phyloP scores from a whole-genome alignment of 2,329 filamentous ascomycete species.

The Xylaria sp. region DNA sequence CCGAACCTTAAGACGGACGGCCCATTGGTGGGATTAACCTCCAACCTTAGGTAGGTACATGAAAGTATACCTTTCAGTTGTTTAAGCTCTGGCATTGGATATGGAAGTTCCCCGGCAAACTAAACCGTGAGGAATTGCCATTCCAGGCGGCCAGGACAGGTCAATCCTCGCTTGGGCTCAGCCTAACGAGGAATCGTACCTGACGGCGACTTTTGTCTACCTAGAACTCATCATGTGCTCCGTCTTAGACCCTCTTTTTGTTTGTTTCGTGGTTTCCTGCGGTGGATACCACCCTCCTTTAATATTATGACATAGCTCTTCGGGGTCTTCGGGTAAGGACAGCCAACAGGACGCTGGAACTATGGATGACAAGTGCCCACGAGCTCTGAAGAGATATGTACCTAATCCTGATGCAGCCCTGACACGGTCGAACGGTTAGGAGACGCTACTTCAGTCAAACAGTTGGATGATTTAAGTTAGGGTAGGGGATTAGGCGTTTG shows the following conservation, averaged over 20 bases:
- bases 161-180: neutral
- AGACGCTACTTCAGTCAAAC: neutral
- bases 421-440: too few species aligned
- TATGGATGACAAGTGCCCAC: neutral
- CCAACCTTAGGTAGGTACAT: neutral
- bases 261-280: neutral
- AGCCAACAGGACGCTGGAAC: neutral
- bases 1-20: neutral
- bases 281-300: slow-evolving; percentile 9
- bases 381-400: slow-evolving; percentile 4
- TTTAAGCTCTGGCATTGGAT: too few species aligned
- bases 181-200: neutral
- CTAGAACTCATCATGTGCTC: neutral
- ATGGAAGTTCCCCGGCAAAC: too few species aligned
- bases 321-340: slow-evolving; percentile 1
- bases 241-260: neutral
- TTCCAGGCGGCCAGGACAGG: too few species aligned
- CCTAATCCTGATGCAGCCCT: slow-evolving; percentile 3
- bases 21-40: neutral
- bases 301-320: slow-evolving; percentile 1
- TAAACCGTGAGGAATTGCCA: too few species aligned
- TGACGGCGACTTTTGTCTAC: neutral
- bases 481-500: neutral
- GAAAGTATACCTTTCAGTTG: too few species aligned
- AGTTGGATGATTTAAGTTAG: neutral